Conservation (phyloP, 441 rosid species). For the Corymbia citriodora region DNA sequence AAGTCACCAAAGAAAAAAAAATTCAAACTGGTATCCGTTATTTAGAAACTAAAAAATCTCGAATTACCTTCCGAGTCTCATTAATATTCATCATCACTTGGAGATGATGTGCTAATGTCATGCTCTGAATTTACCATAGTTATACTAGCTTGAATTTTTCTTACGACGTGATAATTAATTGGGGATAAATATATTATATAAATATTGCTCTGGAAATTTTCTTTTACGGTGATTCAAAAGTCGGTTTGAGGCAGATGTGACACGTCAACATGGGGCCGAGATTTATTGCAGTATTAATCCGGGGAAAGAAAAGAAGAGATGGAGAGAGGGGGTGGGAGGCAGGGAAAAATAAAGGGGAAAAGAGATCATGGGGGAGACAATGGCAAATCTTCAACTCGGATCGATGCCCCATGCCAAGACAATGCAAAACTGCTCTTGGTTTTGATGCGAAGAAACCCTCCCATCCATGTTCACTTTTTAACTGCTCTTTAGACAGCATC, state of each 20-base stretch:
- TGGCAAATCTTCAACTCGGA: neutral
- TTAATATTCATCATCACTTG: neutral
- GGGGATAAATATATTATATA: accelerated
- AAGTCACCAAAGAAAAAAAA: neutral
- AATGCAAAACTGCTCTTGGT: neutral
- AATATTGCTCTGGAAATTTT: neutral
- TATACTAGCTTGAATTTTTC: neutral
- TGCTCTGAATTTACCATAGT: accelerated
- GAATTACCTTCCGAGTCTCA: neutral
- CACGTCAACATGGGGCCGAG: accelerated
- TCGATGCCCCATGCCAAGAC: neutral
- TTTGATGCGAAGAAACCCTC: neutral
- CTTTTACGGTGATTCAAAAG: accelerated
- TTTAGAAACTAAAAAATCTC: too few species aligned
- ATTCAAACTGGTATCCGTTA: neutral
- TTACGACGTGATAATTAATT: accelerated
- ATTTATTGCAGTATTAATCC: accelerated
- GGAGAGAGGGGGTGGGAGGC: neutral
- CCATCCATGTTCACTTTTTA: neutral
- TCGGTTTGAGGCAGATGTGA: neutral
- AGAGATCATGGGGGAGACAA: neutral
- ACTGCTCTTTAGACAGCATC: neutral
- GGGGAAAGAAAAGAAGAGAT: accelerated
- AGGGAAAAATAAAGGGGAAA: neutral
- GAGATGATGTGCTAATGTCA: neutral